Percentiles rank a stretch among this genome's conserved stretches.
Conservation (phyloP, 495 filamentous ascomycete species). For the Bombardia bombarda region DNA sequence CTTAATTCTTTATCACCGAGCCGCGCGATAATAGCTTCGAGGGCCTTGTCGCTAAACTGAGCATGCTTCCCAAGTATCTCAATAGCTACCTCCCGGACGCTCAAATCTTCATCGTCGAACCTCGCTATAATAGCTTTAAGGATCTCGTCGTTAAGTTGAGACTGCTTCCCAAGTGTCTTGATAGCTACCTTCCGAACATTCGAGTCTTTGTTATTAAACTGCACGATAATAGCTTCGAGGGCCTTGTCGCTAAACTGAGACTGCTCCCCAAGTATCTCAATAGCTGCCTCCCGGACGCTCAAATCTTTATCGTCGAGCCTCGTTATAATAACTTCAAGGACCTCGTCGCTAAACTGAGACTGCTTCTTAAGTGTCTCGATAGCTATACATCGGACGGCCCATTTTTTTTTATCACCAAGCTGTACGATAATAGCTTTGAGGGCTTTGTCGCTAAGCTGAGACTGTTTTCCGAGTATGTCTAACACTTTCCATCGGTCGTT, state of each 20-base stretch:
- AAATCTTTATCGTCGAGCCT: neutral
- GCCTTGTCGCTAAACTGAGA: neutral
- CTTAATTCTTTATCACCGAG: too few species aligned
- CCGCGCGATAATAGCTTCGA: too few species aligned
- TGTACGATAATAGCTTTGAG: neutral
- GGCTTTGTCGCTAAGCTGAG: constrained; percentile 1
- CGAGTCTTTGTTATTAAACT: neutral
- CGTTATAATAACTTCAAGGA: neutral
- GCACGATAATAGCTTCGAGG: neutral
- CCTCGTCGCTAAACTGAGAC: neutral
- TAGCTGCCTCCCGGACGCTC: neutral
- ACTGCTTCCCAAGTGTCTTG: constrained; percentile 1
- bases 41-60: too few species aligned
- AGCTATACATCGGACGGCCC: constrained; percentile 4
- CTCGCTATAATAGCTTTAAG: too few species aligned
- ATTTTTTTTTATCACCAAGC: constrained; percentile 2
- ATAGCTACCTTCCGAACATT: neutral
- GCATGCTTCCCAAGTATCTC: too few species aligned
- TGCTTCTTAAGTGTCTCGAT: constrained; percentile 2
- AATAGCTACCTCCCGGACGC: too few species aligned
- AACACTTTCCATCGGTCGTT: constrained; percentile 5
- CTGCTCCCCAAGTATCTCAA: neutral
- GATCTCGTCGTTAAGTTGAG: too few species aligned
- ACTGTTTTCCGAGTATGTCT: neutral
- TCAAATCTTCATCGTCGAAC: too few species aligned